A percentile compares a stretch with the other conserved stretches of the same genome.
These are phyloP conservation scores for Candida glucosophila DNA, from an alignment of 1,139 yeast species.

Conservation along the genomic window DNA sequence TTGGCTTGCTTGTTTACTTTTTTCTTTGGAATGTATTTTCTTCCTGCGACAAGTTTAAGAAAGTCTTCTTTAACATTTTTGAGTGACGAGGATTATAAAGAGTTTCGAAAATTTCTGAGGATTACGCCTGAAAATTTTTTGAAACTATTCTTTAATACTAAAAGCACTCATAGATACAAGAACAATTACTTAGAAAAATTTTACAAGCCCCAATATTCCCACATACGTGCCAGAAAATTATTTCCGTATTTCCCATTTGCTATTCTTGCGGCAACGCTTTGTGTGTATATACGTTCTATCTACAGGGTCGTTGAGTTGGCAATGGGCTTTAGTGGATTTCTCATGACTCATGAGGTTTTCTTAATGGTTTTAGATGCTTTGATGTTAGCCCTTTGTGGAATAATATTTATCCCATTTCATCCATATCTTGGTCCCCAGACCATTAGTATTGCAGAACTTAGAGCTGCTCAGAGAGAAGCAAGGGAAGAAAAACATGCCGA, in stretches of 20 bases:
- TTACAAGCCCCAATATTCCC: constrained; percentile 32
- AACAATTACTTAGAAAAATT: constrained; percentile 17
- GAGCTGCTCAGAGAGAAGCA: constrained; percentile 17
- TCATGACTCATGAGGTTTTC: constrained; percentile 64
- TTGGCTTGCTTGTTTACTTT: constrained; percentile 47
- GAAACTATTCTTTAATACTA: no score
- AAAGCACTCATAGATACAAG: no score
- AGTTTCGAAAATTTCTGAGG: no score
- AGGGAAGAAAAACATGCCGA: background rate
- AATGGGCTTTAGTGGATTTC: constrained; percentile 68
- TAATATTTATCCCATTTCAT: constrained; percentile 46
- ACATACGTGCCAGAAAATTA: constrained; percentile 30
- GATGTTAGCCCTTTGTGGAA: constrained; percentile 46
- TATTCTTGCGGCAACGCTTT: constrained; percentile 44
- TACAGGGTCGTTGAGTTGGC: constrained; percentile 76
- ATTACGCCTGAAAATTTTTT: no score
- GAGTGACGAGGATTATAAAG: no score
- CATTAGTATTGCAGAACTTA: constrained; percentile 27
- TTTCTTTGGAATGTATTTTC: constrained; percentile 33
- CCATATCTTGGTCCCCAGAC: constrained; percentile 56
- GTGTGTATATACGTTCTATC: constrained; percentile 63
- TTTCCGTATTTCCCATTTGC: constrained; percentile 45
- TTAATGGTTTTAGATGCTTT: constrained; percentile 72
- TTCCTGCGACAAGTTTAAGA: no score
- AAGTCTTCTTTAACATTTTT: no score